phyloP scores from a whole-genome alignment of 2,329 filamentous ascomycete genomes.

The Colletotrichum lini region DNA sequence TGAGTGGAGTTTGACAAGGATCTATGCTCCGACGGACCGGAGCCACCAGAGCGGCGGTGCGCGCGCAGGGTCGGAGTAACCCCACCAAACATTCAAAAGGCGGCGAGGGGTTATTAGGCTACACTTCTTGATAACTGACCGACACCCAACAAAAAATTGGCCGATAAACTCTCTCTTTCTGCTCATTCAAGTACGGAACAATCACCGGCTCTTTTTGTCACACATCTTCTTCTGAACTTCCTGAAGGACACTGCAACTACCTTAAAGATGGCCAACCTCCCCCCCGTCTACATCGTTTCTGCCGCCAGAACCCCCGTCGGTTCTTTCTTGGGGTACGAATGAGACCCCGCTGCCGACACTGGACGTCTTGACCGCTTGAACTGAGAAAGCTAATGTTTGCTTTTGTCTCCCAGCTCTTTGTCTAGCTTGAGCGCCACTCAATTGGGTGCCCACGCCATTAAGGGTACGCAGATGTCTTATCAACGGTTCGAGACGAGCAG shows the following conservation, averaged over 20 bases:
- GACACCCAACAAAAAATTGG: slow-evolving; percentile 34
- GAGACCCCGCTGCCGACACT: slow-evolving; percentile 16
- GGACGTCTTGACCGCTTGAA: slow-evolving; percentile 33
- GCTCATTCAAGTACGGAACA: slow-evolving; percentile 24
- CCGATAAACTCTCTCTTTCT: slow-evolving; percentile 12
- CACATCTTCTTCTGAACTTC: background rate
- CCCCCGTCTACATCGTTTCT: slow-evolving; percentile 96
- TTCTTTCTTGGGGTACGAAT: slow-evolving; percentile 87
- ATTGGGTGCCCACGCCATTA: slow-evolving; percentile 92
- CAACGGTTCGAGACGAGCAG: slow-evolving; percentile 19
- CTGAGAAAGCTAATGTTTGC: slow-evolving; percentile 19
- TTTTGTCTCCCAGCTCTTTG: slow-evolving; percentile 75
- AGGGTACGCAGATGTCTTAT: slow-evolving; percentile 70
- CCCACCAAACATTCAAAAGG: slow-evolving; percentile 41
- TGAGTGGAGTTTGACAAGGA: background rate
- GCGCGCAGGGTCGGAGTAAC: slow-evolving; percentile 29
- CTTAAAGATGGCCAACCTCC: slow-evolving; percentile 80
- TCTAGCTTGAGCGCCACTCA: slow-evolving; percentile 89
- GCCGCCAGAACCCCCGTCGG: slow-evolving; percentile 91
- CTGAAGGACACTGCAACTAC: slow-evolving; percentile 13
- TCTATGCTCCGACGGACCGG: slow-evolving; percentile 24
- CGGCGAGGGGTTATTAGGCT: slow-evolving; percentile 14
- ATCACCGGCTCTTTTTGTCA: slow-evolving; percentile 4
- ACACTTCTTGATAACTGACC: slow-evolving; percentile 33
- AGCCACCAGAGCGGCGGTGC: slow-evolving; percentile 4